Conservation (phyloP, 805 yeast genomes). For the Maudiozyma saulgeensis region DNA sequence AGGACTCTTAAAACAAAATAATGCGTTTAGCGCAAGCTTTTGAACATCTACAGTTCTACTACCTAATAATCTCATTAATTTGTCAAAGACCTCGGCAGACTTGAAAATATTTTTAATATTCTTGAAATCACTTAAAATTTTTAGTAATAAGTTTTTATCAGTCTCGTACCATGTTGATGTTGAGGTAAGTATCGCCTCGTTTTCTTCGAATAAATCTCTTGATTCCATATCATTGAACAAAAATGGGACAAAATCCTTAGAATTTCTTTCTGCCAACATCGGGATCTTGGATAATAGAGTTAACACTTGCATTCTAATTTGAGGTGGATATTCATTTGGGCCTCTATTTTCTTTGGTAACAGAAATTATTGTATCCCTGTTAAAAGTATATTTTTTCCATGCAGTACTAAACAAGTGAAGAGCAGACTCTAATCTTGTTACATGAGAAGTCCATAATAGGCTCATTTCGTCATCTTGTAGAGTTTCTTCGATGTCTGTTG, state of each 20-base stretch:
- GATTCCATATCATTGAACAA: slow-evolving; percentile 33
- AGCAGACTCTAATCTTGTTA: slow-evolving; percentile 37
- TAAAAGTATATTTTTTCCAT: slow-evolving; percentile 29
- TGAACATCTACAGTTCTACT: slow-evolving; percentile 57
- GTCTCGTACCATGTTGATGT: slow-evolving; percentile 35
- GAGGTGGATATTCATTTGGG: slow-evolving; percentile 32
- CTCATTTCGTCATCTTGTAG: slow-evolving; percentile 6
- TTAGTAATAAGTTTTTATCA: slow-evolving; percentile 51
- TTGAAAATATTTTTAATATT: slow-evolving; percentile 47
- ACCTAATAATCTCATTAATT: slow-evolving; percentile 48
- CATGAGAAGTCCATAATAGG: slow-evolving; percentile 36
- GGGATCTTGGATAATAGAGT: slow-evolving; percentile 53
- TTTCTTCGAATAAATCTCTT: slow-evolving; percentile 15
- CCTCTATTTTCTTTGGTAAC: slow-evolving; percentile 32
- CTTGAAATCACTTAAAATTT: slow-evolving; percentile 54
- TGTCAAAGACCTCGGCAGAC: slow-evolving; percentile 43
- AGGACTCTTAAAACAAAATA: slow-evolving; percentile 54
- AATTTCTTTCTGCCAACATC: slow-evolving; percentile 56
- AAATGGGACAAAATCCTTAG: slow-evolving; percentile 47
- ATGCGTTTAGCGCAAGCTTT: slow-evolving; percentile 57
- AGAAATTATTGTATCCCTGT: slow-evolving; percentile 32
- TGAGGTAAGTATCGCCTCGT: neutral
- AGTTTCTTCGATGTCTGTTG: slow-evolving; percentile 14
- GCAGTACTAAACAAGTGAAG: slow-evolving; percentile 23
- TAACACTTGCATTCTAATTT: slow-evolving; percentile 47